Evolutionary conservation across 1,284 basidiomycete genomes (phyloP), one percentile per base, ranked within the genome.

Genomic region (Leccinum subspadiceum): DNA sequence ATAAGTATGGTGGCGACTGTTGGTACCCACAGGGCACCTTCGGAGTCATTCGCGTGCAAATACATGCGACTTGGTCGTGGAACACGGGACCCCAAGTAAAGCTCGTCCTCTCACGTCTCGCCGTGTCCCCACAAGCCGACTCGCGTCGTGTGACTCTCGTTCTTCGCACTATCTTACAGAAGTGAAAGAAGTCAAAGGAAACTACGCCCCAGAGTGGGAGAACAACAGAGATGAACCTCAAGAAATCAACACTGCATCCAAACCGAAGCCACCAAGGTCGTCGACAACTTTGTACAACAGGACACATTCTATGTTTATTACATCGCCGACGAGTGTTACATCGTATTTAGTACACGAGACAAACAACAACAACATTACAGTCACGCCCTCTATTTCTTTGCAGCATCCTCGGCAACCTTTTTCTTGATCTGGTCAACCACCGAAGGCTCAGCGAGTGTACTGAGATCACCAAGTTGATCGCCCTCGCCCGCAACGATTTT

Each of bases 401-500:
- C 53, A 3, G 7, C 15, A 10, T 46, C 57, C 68, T 73, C 76
- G 0, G 84, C 83, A 58, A 93, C 89, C 77, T 88, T 90, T 68
- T 77, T 75, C 82, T 92, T 92, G 79, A 94, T 93, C 54, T 81
- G 74, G 35, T 94, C 93, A 33, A 96, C 90, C 54, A 94, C 79
- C n/a, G 77, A 74, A 5, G 93, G 93, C 65, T 98, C 93, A 13
- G 93, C 94, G 56, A 97, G 82, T 10, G 94, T 95, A 65, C 89
- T 93, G 39, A 97, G 81, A 78, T 99, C 96, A 54, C 93, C 93
- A 49, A 99, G 85, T 75, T 94, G 90, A 76, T 98, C 95, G 20
- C 86, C 92, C 74, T 98, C 95, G 53, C 93, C 92, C 3, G 92
- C 90, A 51, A 94, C 90, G 72, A 98, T 93, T 86, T 99, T 98